These are phyloP conservation scores for Ascobolus immersus DNA, from an alignment of 495 filamentous ascomycete genomes.

Conservation along the genomic window DNA sequence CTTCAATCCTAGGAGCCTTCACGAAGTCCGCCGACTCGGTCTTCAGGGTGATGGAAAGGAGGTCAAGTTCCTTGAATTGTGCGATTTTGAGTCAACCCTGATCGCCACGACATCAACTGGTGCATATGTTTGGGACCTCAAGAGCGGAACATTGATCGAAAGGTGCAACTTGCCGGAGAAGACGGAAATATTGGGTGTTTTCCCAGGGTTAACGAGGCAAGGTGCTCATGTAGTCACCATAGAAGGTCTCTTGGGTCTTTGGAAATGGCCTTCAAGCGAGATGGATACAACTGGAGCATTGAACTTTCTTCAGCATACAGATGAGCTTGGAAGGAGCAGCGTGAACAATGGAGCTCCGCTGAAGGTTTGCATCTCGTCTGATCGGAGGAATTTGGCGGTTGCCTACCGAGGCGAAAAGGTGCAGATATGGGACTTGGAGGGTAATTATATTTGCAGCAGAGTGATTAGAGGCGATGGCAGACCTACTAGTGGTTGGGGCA, in stretches of 20 bases:
- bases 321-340: background rate
- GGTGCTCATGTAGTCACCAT: background rate
- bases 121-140: conserved; percentile 1
- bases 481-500: background rate
- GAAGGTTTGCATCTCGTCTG: background rate
- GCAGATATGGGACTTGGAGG: conserved; percentile 5
- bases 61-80: conserved; percentile 1
- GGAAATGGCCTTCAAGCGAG: background rate
- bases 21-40: too few relatives aligned
- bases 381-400: conserved; percentile 2
- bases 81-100: background rate
- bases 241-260: background rate
- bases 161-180: too few relatives aligned
- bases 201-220: too few relatives aligned
- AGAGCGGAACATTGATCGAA: too few relatives aligned
- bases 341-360: background rate
- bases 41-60: background rate
- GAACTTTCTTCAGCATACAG: background rate
- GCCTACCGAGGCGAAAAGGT: conserved; percentile 7
- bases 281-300: background rate
- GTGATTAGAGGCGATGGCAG: too few relatives aligned
- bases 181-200: too few relatives aligned
- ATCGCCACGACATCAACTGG: conserved; percentile 1
- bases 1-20: too few relatives aligned
- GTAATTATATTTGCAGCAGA: background rate